Evolutionary conservation across 2,329 filamentous ascomycete genomes (phyloP).

Genomic region (Pseudovirgaria hyperparasitica): DNA sequence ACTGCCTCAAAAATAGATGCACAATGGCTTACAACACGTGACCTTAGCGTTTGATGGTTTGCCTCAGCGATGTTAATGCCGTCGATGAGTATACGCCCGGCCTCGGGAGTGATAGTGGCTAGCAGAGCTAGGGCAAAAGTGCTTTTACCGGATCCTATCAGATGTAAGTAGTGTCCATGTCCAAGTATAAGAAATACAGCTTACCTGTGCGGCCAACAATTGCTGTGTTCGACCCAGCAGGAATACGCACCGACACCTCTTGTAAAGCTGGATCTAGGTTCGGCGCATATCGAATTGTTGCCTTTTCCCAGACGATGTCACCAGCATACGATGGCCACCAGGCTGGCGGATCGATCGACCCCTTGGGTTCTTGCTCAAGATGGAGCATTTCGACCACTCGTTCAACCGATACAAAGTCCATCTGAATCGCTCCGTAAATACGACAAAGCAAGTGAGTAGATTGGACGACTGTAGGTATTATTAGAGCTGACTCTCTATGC

Average conservation of each 20-base stretch:
- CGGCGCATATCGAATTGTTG: constrained; percentile 68
- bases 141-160: constrained; percentile 56
- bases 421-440: constrained; percentile 72
- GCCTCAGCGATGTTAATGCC: constrained; percentile 47
- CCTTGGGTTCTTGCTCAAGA: constrained; percentile 61
- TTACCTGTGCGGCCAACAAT: constrained; percentile 72
- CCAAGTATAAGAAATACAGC: background rate
- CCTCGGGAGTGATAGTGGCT: constrained; percentile 37
- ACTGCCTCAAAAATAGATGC: background rate
- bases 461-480: constrained; percentile 31
- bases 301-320: constrained; percentile 62
- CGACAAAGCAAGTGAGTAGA: constrained; percentile 64
- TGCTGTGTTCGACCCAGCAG: constrained; percentile 64
- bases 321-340: constrained; percentile 64
- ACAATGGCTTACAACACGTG: constrained; percentile 29
- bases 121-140: constrained; percentile 55
- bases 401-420: constrained; percentile 86
- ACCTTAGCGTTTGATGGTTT: constrained; percentile 45
- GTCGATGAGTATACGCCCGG: constrained; percentile 47
- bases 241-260: constrained; percentile 59
- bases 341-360: constrained; percentile 55
- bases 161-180: background rate
- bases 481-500: background rate
- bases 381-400: constrained; percentile 70
- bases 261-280: constrained; percentile 61